Conservation (phyloP, 805 yeast species). For the Priceomyces medius region DNA sequence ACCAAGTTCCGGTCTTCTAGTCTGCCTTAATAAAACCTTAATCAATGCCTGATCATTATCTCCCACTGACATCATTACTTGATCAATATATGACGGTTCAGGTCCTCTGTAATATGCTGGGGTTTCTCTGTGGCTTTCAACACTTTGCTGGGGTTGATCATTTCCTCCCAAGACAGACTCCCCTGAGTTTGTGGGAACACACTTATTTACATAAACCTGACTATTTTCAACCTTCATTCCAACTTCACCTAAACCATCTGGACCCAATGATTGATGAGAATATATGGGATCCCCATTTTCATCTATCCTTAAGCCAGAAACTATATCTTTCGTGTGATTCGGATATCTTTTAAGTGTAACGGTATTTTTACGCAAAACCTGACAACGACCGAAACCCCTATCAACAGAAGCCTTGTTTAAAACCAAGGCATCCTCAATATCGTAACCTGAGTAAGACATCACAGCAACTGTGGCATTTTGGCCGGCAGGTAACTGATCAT, state of each 20-base stretch:
- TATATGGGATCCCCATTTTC: conserved; percentile 77
- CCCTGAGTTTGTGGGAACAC: conserved; percentile 83
- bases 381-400: conserved; percentile 97
- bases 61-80: conserved; percentile 94
- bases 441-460: conserved; percentile 98
- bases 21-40: conserved; percentile 88
- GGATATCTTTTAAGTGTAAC: conserved; percentile 88
- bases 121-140: conserved; percentile 76
- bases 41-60: conserved; percentile 94
- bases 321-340: conserved; percentile 87
- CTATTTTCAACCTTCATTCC: conserved; percentile 90
- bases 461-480: conserved; percentile 99
- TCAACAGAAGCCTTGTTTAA: conserved; percentile 90
- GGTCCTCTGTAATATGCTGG: conserved; percentile 94
- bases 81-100: conserved; percentile 92
- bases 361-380: conserved; percentile 88
- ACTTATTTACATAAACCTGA: conserved; percentile 89
- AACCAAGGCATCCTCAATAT: conserved; percentile 98
- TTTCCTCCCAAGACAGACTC: conserved; percentile 54
- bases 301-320: conserved; percentile 88
- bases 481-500: conserved; percentile 97
- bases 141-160: conserved; percentile 30
- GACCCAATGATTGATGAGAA: conserved; percentile 84
- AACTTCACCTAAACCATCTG: conserved; percentile 96
- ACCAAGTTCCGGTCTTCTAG: conserved; percentile 96